These are phyloP conservation scores for Candida freyschussii DNA, from an alignment of 1,139 yeast genomes.

Conservation along the genomic window DNA sequence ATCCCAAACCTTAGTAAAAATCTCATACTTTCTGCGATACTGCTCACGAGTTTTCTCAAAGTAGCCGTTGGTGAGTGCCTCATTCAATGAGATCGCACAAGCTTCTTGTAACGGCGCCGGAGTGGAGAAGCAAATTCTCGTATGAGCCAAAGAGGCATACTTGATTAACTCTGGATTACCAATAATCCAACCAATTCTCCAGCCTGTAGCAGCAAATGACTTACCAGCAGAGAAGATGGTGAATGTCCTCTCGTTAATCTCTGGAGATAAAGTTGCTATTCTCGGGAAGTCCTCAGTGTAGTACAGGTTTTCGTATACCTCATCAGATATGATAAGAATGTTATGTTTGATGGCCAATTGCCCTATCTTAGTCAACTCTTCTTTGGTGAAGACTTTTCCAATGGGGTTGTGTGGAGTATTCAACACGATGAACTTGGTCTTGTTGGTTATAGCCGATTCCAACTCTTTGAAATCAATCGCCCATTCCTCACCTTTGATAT, in stretches of 20 bases:
- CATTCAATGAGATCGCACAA: constrained; percentile 65
- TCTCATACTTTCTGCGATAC: constrained; percentile 64
- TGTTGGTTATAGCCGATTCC: constrained; percentile 59
- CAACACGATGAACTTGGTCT: constrained; percentile 79
- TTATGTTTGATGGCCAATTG: constrained; percentile 78
- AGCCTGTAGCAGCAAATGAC: constrained; percentile 96
- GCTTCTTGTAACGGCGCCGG: constrained; percentile 97
- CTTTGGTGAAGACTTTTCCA: constrained; percentile 78
- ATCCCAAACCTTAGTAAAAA: constrained; percentile 73
- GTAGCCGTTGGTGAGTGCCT: constrained; percentile 59
- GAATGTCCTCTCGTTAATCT: constrained; percentile 69
- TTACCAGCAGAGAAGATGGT: constrained; percentile 98
- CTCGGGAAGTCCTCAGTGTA: constrained; percentile 67
- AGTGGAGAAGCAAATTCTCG: constrained; percentile 83
- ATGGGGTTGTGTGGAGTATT: constrained; percentile 97
- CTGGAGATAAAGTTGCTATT: constrained; percentile 78
- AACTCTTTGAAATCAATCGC: constrained; percentile 72
- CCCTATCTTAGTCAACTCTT: constrained; percentile 73
- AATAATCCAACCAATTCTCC: constrained; percentile 96
- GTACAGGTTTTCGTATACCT: constrained; percentile 88
- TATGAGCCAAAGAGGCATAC: constrained; percentile 85
- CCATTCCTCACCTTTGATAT: constrained; percentile 84
- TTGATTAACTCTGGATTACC: constrained; percentile 80
- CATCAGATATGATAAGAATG: constrained; percentile 79
- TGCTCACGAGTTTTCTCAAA: constrained; percentile 63